Conservation (phyloP, 208 protist species). For the Wallacemonas sp. region DNA sequence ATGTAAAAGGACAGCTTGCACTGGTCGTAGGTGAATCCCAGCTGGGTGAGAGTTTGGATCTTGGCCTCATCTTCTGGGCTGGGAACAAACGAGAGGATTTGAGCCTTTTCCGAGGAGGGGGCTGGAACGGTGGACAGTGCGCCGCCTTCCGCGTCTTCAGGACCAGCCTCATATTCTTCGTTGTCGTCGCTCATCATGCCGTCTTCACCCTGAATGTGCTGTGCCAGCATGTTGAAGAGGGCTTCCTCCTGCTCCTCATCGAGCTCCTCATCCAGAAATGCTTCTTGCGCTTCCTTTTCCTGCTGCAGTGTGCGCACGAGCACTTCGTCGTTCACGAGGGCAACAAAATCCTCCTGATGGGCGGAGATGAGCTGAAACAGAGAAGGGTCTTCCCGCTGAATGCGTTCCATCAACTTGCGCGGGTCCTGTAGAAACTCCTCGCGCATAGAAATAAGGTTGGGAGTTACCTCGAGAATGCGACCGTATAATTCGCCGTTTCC, state of each 20-base stretch:
- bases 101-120: constrained; percentile 25
- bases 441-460: constrained; percentile 77
- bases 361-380: constrained; percentile 79
- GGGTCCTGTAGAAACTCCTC: constrained; percentile 73
- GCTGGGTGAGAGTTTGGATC: constrained; percentile 78
- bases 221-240: constrained; percentile 8
- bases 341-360: constrained; percentile 75
- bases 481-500: constrained; percentile 47
- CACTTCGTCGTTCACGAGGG: constrained; percentile 76
- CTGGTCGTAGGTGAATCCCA: constrained; percentile 83
- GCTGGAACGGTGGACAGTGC: neutral
- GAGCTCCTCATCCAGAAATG: constrained; percentile 16
- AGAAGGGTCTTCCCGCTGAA: constrained; percentile 60
- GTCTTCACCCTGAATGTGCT: neutral
- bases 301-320: constrained; percentile 45
- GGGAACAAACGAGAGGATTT: constrained; percentile 56
- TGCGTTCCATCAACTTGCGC: constrained; percentile 63
- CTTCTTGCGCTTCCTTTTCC: constrained; percentile 8
- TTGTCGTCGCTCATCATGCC: constrained; percentile 23
- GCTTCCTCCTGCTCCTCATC: constrained; percentile 11
- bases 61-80: constrained; percentile 79
- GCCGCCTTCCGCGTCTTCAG: neutral
- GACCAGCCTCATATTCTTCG: constrained; percentile 13
- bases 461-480: constrained; percentile 51
- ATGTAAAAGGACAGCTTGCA: constrained; percentile 84